Base-by-base conservation (phyloP, 495 filamentous ascomycete species). In the Penicillium mononematosum region DNA sequence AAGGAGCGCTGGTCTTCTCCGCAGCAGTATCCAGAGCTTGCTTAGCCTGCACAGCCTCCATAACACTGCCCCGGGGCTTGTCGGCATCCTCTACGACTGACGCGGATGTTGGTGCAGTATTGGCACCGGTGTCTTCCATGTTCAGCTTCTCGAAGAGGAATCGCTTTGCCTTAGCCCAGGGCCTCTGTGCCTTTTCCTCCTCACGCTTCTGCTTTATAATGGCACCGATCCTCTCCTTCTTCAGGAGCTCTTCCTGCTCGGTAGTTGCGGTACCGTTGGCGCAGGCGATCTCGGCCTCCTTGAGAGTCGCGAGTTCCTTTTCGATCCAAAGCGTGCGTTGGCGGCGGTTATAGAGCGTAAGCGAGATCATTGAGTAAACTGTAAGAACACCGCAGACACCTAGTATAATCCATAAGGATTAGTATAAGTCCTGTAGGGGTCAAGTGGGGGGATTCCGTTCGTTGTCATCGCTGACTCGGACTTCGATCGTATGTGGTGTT, bases 341-440 rank as follows among this genome's bases (percentile, higher is more conserved):
- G 45, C 80, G 78, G 41, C 90, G 87, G 77, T 96, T 97, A 76
- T 93, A 89, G 43, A 90, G 70, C 29, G 94, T 83, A 84, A 98
- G 89, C 71, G 96, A 92, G 66, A 82, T 81, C 51, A 92, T 80
- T 7, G 93, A 88, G 76, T 91, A 94, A 54, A 85, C 78, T 20
- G 89, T 90, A 38, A 93, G 81, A 51, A 86, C 81, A 60, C 81
- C 85, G 59, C 85, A 83, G 61, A 96, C 68, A 50, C 85, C 91
- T 93, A 63, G 16, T 48, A 48, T 16, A 31, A 48, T 11, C 10
- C 31, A 20, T 2, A 14, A 48, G 14, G 4, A 39, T 56, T 17
- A 60, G 57, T 20, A 53, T 45, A 20, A 42, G 7, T 9, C 16
- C n/a, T 5, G 34, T 5, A 14, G 27, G 31, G n/a, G n/a, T 45